A percentile compares a stretch with the other conserved stretches of the same genome.
Conservation (phyloP, 306 rosid genomes). For the Sophora flavescens region DNA sequence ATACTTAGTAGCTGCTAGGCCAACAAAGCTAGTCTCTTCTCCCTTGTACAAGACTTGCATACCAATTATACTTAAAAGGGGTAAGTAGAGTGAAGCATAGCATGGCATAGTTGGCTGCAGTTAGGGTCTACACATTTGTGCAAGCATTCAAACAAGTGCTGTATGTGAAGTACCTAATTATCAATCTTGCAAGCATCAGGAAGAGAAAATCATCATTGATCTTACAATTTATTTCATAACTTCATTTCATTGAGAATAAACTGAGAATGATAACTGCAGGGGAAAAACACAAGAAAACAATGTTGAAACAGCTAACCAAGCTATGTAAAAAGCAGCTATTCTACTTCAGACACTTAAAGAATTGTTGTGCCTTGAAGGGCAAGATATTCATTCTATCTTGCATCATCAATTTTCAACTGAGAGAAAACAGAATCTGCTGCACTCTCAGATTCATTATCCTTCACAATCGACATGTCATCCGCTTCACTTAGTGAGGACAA, state of each 20-base stretch:
- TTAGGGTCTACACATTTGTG: neutral
- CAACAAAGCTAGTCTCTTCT: constrained; percentile 10
- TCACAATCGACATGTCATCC: constrained; percentile 41
- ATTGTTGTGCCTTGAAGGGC: constrained; percentile 5
- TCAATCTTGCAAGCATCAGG: constrained; percentile 20
- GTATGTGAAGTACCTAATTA: neutral
- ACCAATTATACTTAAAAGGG: neutral
- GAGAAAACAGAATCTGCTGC: constrained; percentile 50
- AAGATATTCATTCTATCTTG: constrained; percentile 44
- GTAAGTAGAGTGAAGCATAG: neutral
- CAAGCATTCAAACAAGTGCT: constrained; percentile 19
- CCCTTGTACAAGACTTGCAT: constrained; percentile 19
- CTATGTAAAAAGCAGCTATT: constrained; percentile 6
- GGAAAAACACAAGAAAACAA: neutral
- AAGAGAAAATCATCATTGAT: constrained; percentile 24
- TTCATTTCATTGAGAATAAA: neutral
- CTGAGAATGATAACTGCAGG: neutral
- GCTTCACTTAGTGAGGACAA: constrained; percentile 45
- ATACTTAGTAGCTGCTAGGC: constrained; percentile 23
- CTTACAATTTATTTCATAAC: constrained; percentile 35
- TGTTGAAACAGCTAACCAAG: neutral
- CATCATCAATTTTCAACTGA: constrained; percentile 45
- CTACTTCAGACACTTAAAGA: constrained; percentile 26
- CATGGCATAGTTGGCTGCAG: too few species aligned
- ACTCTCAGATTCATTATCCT: constrained; percentile 40